Evolutionary conservation across 2,329 filamentous ascomycete genomes (phyloP).

Genomic region (Colletotrichum plurivorum): DNA sequence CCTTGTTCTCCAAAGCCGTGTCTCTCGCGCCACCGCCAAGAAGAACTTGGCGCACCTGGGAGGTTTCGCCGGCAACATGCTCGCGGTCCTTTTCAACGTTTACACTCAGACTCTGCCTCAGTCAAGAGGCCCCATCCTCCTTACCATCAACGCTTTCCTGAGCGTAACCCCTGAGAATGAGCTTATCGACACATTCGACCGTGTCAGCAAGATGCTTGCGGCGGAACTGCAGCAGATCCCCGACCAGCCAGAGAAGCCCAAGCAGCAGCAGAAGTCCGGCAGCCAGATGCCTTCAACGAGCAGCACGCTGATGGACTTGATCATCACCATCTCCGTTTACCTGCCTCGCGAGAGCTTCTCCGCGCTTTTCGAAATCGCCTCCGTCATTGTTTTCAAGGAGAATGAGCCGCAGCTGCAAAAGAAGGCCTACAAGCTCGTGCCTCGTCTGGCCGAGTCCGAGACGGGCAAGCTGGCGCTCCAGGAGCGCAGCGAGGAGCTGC

Average conservation of each 20-base stretch:
- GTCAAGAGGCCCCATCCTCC: slow-evolving; percentile 89
- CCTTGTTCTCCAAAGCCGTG: slow-evolving; percentile 81
- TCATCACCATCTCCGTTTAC: slow-evolving; percentile 96
- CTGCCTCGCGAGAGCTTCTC: slow-evolving; percentile 89
- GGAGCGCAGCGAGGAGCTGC: slow-evolving; percentile 83
- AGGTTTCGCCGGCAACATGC: slow-evolving; percentile 85
- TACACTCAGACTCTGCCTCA: slow-evolving; percentile 97
- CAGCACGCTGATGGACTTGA: slow-evolving; percentile 95
- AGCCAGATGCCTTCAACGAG: slow-evolving; percentile 90
- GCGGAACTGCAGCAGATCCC: slow-evolving; percentile 71
- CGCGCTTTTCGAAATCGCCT: slow-evolving; percentile 88
- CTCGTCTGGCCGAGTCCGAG: slow-evolving; percentile 86
- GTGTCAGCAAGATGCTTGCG: slow-evolving; percentile 88
- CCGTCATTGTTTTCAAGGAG: slow-evolving; percentile 83
- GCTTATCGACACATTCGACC: slow-evolving; percentile 88
- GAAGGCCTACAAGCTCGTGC: slow-evolving; percentile 98
- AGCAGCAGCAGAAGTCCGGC: slow-evolving; percentile 68
- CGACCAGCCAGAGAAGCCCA: slow-evolving; percentile 70
- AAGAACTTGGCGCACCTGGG: slow-evolving; percentile 88
- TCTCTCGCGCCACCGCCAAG: slow-evolving; percentile 81
- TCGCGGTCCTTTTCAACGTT: slow-evolving; percentile 98
- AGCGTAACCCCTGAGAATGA: slow-evolving; percentile 87
- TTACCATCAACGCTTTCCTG: slow-evolving; percentile 94
- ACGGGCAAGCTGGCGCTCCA: slow-evolving; percentile 81
- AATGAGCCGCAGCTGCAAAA: slow-evolving; percentile 95